These are phyloP conservation scores for Sphagnum tenellum DNA, from an alignment of 225 moss, liverwort and hornwort genomes.

Conservation along the genomic window DNA sequence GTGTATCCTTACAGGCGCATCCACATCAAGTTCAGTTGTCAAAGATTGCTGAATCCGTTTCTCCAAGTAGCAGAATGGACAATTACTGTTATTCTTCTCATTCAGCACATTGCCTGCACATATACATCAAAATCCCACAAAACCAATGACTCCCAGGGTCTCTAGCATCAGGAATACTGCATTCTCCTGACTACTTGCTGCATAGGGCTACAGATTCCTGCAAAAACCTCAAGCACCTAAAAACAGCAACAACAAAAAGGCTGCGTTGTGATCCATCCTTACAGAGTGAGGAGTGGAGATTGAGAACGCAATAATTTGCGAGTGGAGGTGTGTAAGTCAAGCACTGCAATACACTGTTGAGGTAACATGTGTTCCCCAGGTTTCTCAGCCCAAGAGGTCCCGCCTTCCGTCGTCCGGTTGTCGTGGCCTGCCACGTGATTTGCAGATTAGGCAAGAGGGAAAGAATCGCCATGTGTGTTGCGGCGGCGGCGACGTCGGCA, in stretches of 20 bases:
- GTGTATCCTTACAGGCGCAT: constrained; percentile 63
- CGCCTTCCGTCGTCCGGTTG: constrained; percentile 48
- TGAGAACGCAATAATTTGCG: constrained; percentile 66
- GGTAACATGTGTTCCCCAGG: constrained; percentile 79
- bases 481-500: too few relatives aligned
- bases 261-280: background rate
- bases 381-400: constrained; percentile 73
- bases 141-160: too few relatives aligned
- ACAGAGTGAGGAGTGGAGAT: constrained; percentile 59
- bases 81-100: constrained; percentile 56
- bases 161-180: too few relatives aligned
- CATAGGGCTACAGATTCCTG: too few relatives aligned
- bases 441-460: constrained; percentile 50
- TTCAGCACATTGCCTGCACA: constrained; percentile 53
- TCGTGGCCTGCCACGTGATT: constrained; percentile 42
- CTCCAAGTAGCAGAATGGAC: constrained; percentile 85
- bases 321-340: constrained; percentile 83
- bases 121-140: too few relatives aligned
- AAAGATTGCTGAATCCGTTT: constrained; percentile 60
- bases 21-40: constrained; percentile 38
- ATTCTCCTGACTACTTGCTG: too few relatives aligned
- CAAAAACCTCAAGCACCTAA: too few relatives aligned
- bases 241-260: too few relatives aligned
- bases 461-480: constrained; percentile 44
- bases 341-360: constrained; percentile 82